Evolutionary conservation across 108 stramenopile genomes (phyloP).

Genomic region (Licmophora abbreviata): DNA sequence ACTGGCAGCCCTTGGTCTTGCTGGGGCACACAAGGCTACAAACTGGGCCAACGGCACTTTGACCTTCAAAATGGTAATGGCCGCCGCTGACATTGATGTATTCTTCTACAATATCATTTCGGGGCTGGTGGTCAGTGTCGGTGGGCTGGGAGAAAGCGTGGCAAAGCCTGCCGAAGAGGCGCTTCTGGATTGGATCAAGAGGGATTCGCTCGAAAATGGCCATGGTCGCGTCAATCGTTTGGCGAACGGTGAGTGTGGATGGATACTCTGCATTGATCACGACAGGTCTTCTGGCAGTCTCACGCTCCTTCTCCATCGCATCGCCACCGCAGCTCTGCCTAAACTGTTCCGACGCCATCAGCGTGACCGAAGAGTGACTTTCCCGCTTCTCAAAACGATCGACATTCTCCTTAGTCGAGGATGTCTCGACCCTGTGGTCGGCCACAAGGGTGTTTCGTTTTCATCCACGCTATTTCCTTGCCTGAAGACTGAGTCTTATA

Average conservation of each 20-base stretch:
- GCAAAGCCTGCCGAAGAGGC: conserved; percentile 62
- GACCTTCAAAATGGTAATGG: conserved; percentile 48
- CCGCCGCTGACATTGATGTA: conserved; percentile 51
- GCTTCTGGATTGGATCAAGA: conserved; percentile 62
- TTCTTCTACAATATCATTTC: conserved; percentile 65
- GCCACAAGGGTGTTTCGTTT: conserved; percentile 27
- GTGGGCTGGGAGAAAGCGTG: conserved; percentile 87
- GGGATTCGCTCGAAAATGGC: conserved; percentile 1
- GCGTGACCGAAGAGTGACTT: conserved; percentile 48
- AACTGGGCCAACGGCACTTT: conserved; percentile 20
- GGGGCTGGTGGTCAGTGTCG: conserved; percentile 90
- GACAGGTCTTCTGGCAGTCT: conserved; percentile 2
- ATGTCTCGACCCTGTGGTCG: conserved; percentile 51
- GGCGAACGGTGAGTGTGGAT: conserved; percentile 18
- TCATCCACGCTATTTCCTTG: conserved; percentile 25
- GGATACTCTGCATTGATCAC: too few species aligned
- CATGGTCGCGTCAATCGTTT: conserved; percentile 12
- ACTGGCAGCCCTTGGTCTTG: conserved; percentile 3
- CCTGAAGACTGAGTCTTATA: conserved; percentile 41
- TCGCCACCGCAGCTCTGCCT: conserved; percentile 14
- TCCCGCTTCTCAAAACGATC: conserved; percentile 73
- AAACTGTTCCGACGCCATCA: conserved; percentile 35
- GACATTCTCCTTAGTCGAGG: conserved; percentile 61
- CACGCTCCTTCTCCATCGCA: not conserved
- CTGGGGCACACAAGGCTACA: not conserved